Conservation (phyloP, 2,329 filamentous ascomycete genomes). For the Amphichorda felina region DNA sequence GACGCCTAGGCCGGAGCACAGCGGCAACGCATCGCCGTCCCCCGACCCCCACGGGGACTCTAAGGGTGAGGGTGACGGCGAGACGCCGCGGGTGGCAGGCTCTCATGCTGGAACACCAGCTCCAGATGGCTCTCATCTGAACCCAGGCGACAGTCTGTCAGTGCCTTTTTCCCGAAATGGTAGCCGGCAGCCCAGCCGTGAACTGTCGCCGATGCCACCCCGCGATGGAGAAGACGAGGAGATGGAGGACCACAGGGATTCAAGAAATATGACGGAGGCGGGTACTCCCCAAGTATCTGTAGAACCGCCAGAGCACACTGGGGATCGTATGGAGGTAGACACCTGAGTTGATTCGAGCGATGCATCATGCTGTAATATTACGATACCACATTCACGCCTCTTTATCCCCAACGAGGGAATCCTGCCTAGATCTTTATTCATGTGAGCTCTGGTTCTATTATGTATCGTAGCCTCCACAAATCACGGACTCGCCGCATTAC, state of each 20-base stretch:
- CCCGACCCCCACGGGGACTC: slow-evolving; percentile 17
- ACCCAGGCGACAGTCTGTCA: slow-evolving; percentile 1
- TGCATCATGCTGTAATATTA: not conserved
- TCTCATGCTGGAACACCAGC: slow-evolving; percentile 1
- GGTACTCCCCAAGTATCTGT: slow-evolving; percentile 33
- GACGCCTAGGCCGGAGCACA: slow-evolving; percentile 8
- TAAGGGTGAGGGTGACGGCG: slow-evolving; percentile 5
- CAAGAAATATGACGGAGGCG: slow-evolving; percentile 17
- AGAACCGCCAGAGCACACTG: slow-evolving; percentile 31
- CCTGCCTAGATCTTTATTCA: too few relatives aligned
- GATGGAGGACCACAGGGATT: slow-evolving; percentile 38
- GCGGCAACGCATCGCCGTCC: slow-evolving; percentile 15
- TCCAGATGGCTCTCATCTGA: slow-evolving; percentile 1
- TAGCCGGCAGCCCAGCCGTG: slow-evolving; percentile 5
- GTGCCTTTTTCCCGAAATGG: slow-evolving; percentile 15
- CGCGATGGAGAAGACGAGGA: slow-evolving; percentile 45
- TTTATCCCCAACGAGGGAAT: too few relatives aligned
- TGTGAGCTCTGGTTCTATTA: too few relatives aligned
- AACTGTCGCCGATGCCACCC: slow-evolving; percentile 26
- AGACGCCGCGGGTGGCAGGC: slow-evolving; percentile 15
- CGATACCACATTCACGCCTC: too few relatives aligned
- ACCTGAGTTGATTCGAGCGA: slow-evolving; percentile 12
- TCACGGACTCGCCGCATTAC: not conserved
- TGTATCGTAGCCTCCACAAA: not conserved
- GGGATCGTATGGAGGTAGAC: slow-evolving; percentile 57